Base-by-base conservation (phyloP, 768 basidiomycete species). In the Leccinum aurantiacum region DNA sequence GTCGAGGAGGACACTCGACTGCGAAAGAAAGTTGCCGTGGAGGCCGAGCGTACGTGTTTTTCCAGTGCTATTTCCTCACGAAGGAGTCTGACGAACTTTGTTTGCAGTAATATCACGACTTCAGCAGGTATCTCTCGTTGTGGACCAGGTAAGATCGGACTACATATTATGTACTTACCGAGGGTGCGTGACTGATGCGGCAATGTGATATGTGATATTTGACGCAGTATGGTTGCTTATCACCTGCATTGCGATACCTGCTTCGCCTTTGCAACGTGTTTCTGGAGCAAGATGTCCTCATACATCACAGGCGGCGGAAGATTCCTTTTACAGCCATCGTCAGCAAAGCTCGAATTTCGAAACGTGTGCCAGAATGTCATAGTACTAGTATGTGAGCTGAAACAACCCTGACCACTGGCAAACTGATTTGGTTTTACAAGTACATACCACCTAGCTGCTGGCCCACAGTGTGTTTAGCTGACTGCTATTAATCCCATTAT, bases 121-220 rank as follows among this genome's bases (percentile, higher is more conserved):
- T 48, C 86, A 91, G 67, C 84, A 85, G 75, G 79, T 98, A 8
- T 86, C 92, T 60, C 71, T 90, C 1, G 83, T 93, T 15, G 84
- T 91, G 4, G 83, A 86, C 53, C 86, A 90, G 53, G n/a, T 44
- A 44, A 19, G 10, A 19, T 4, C 38, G 38, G 38, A 41, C 38
- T 41, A n/a, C 38, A 41, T 10, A 8, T 17, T 19, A 13, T 33
- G 33, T 33, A 33, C 38, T 33, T 38, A 33, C 54, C 29, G 38
- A 24, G 17, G 44, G 11, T 58, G 41, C 38, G 22, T 58, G 54
- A 31, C 29, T 38, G 15, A 38, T 38, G 38, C 15, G 37, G 37
- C 38, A 41, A 22, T 22, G 22, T 22, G 22, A 22, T 22, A 41
- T 9, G 3, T 41, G 38, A 41, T 4, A 41, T 41, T 41, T 41